These are phyloP conservation scores for Triticum dicoccoides DNA, from an alignment of 176 grass and related monocot genomes.

Conservation along the genomic window DNA sequence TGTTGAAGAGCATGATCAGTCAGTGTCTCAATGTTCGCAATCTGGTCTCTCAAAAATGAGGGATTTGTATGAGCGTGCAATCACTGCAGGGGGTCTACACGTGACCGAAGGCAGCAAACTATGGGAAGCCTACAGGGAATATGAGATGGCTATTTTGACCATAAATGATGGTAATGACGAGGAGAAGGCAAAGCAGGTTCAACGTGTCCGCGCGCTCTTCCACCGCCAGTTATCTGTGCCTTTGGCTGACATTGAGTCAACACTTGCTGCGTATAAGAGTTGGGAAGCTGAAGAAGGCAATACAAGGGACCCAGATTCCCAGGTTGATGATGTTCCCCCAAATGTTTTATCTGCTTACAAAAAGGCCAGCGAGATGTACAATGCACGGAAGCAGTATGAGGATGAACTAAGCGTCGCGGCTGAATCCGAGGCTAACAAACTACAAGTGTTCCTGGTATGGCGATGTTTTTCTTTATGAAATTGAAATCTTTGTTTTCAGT, in stretches of 20 bases:
- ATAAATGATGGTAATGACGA: constrained; percentile 55
- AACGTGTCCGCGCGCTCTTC: constrained; percentile 61
- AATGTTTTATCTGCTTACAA: constrained; percentile 62
- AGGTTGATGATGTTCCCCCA: constrained; percentile 71
- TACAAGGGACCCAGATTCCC: constrained; percentile 53
- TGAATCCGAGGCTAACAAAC: constrained; percentile 59
- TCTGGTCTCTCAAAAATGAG: constrained; percentile 83
- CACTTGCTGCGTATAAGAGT: constrained; percentile 73
- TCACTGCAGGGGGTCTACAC: constrained; percentile 75
- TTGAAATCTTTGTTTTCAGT: constrained; percentile 1
- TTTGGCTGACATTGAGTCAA: constrained; percentile 63
- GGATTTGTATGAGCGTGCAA: constrained; percentile 78
- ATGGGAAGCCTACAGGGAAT: constrained; percentile 92
- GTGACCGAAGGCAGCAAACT: constrained; percentile 72
- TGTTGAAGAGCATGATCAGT: constrained; percentile 75
- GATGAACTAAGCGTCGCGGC: constrained; percentile 51
- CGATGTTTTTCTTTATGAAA: not conserved
- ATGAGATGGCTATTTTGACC: constrained; percentile 82
- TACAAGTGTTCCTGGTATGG: constrained; percentile 75
- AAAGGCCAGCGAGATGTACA: constrained; percentile 77
- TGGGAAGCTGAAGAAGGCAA: constrained; percentile 94
- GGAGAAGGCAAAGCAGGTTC: constrained; percentile 78
- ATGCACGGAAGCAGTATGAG: constrained; percentile 74
- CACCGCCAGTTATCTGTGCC: constrained; percentile 93
- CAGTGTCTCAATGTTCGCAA: constrained; percentile 61